Evolutionary conservation across 2,329 filamentous ascomycete genomes (phyloP), one percentile per base, ranked within the genome.

Genomic region (Phyllosticta citriasiana): DNA sequence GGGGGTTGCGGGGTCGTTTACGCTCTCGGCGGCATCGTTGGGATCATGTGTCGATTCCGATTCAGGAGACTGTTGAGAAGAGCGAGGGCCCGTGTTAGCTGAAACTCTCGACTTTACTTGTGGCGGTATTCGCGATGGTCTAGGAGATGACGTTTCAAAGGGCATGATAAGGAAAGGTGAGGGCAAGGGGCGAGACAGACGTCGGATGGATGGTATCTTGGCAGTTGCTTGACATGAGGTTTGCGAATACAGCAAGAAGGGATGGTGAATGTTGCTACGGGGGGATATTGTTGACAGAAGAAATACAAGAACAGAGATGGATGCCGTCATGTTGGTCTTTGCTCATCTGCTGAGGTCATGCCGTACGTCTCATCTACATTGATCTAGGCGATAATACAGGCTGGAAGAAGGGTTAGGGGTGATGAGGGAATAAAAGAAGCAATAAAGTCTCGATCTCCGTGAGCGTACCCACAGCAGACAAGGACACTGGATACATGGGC

Each of bases 1-100:
- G 84, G 82, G 2, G 81, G 82, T 2, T 84, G 83, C 27, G 27
- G 9, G 35, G 57, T 5, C 83, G 80, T 12, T 54, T 35, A 40
- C 35, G n/a, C 57, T 60, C 25, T 55, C 33, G 24, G 57, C 52
- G 12, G 51, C 33, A n/a, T 53, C n/a, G 22, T 58, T 55, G 50
- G 6, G 4, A 30, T 47, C 40, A n/a, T 47, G 12, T 7, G 40
- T n/a, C 14, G 40, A n/a, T 47, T 47, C 40, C 40, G 40, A 16
- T n/a, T 47, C 40, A n/a, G 40, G 40, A n/a, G 16, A 16, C 40
- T 47, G n/a, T 47, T 6, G 16, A 7, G 27, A 6, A 30, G 27
- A 8, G 27, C 27, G 27, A 30, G 16, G 14, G 40, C 40, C n/a
- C 40, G 40, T n/a, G 7, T 47, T 47, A 47, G 40, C 40, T 47